Percentiles rank a stretch among this genome's conserved stretches.
phyloP scores from a whole-genome alignment of 1,284 basidiomycete species.

The Uromyces viciae-fabae region DNA sequence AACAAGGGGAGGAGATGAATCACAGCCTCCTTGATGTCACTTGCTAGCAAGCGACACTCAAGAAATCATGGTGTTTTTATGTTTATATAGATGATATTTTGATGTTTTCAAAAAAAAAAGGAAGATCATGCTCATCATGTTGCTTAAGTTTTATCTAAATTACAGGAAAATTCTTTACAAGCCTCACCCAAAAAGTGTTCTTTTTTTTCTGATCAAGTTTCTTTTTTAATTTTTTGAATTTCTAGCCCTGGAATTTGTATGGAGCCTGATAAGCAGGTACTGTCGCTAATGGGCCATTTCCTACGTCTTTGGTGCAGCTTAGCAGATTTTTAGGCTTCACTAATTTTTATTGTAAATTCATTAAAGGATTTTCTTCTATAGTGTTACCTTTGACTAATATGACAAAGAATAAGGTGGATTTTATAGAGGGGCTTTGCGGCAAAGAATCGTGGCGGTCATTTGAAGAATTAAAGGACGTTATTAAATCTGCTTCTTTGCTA shows the following conservation, averaged over 20 bases:
- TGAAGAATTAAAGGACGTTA: background rate
- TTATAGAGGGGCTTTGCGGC: background rate
- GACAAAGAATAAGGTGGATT: background rate
- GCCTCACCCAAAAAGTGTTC: constrained; percentile 10
- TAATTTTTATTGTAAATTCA: constrained; percentile 31
- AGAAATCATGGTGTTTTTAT: too few relatives aligned
- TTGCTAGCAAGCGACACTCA: too few relatives aligned
- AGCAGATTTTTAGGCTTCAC: constrained; percentile 1
- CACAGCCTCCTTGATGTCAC: too few relatives aligned
- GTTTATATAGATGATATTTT: constrained; percentile 35
- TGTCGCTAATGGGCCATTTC: background rate
- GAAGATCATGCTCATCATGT: background rate
- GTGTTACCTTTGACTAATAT: background rate
- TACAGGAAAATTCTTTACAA: background rate
- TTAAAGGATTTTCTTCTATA: background rate
- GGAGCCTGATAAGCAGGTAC: constrained; percentile 3
- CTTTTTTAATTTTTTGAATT: constrained; percentile 12
- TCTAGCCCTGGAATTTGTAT: background rate
- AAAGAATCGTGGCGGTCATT: background rate
- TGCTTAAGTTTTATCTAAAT: background rate
- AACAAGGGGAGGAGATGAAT: too few relatives aligned
- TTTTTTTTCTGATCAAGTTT: constrained; percentile 6
- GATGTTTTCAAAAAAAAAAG: background rate
- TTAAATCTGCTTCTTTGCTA: background rate
- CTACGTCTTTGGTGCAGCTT: background rate